These are phyloP conservation scores for Fusarium mexicanum DNA, from an alignment of 2,329 filamentous ascomycete genomes.

Conservation along the genomic window DNA sequence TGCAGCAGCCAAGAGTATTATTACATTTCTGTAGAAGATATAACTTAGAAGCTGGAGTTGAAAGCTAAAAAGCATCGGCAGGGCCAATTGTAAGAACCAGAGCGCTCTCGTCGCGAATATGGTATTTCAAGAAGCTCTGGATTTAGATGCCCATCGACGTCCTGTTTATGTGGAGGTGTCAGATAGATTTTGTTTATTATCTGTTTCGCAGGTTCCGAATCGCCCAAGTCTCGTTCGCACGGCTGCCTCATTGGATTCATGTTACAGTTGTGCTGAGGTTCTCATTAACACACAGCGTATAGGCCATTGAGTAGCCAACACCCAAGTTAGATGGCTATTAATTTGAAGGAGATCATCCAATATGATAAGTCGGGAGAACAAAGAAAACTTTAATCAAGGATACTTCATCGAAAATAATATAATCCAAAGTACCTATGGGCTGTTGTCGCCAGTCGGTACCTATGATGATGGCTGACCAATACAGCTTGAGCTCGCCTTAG, in stretches of 20 bases:
- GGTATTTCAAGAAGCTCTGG: not conserved
- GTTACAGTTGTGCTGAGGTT: not conserved
- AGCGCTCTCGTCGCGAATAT: not conserved
- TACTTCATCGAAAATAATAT: not conserved
- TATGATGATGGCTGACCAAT: not conserved
- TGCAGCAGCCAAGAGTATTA: not conserved
- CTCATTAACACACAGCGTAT: not conserved
- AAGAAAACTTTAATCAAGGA: not conserved
- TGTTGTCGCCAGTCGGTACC: not conserved
- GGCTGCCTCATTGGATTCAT: not conserved
- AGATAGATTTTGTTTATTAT: not conserved
- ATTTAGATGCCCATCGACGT: not conserved
- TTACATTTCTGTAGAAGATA: not conserved
- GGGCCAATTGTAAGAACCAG: not conserved
- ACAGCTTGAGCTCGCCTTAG: constrained; percentile 35
- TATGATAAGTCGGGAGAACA: not conserved
- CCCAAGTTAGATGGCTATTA: not conserved
- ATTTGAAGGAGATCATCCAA: not conserved
- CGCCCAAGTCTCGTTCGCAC: not conserved
- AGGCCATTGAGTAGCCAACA: not conserved
- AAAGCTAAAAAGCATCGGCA: not conserved
- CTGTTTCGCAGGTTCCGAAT: not conserved
- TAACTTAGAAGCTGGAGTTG: not conserved
- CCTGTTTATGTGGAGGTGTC: not conserved
- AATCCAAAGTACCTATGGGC: not conserved